Evolutionary conservation across 306 rosid genomes (phyloP), one percentile per base, ranked within the genome.

Genomic region (Delonix regia): DNA sequence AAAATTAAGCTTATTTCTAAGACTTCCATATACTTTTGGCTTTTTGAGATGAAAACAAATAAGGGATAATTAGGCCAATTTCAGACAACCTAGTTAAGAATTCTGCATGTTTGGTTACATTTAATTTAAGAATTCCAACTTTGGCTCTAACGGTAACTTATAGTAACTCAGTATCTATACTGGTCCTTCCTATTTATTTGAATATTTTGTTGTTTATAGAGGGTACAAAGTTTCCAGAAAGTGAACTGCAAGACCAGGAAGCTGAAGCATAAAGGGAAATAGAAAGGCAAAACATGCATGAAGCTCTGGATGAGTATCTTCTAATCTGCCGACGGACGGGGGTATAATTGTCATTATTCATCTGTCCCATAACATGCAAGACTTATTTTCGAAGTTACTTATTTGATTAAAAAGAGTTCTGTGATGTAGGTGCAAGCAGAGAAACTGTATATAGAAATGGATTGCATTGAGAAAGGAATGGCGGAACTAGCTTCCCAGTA

Each of bases 401-500:
- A 36, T 55, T 24, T 57, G 51, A 9, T 1, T n/a, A 34, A 73
- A 27, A 59, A 48, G 59, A 48, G 57, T 10, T 55, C 78, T 71
- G 51, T 83, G 24, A 66, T 75, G 25, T 74, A 95, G 99, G 87
- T 84, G 33, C 75, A 22, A 30, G 91, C 88, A 11, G 88, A 84
- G 61, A 89, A 86, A 84, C 56, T 86, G 13, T 36, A 39, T 71
- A 48, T 51, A 55, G 99, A 89, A 85, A 85, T 42, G 81, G 92
- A 91, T 75, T 66, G 69, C 53, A 84, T 95, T 60, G 98, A 92
- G 83, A 83, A 85, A 84, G 98, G 96, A 77, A 91, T 95, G 75
- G 86, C 89, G 78, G 89, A 91, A 75, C 89, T 95, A 73, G 83
- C 92, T 55, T 82, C 89, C 16, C 73, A 36, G 79, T 73, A 65